Evolutionary conservation across 1,284 basidiomycete genomes (phyloP).

Genomic region (Cryptococcus sp.): DNA sequence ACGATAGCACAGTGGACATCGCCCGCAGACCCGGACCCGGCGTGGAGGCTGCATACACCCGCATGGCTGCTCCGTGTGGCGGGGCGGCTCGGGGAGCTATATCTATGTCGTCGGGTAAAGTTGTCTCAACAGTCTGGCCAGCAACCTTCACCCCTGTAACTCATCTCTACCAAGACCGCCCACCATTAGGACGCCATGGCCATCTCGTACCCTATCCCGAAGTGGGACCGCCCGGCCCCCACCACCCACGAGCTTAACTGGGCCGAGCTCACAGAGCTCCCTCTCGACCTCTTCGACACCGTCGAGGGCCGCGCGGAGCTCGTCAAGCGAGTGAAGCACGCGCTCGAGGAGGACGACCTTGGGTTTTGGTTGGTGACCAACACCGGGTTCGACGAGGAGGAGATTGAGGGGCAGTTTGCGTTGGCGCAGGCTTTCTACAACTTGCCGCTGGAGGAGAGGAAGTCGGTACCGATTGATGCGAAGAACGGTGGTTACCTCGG

Average conservation of each 20-base stretch:
- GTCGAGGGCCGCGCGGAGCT: slow-evolving; percentile 55
- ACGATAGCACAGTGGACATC: too few species aligned
- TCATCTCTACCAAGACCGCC: too few species aligned
- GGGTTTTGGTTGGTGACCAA: slow-evolving; percentile 34
- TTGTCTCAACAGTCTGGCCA: too few species aligned
- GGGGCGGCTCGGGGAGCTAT: too few species aligned
- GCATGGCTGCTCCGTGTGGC: too few species aligned
- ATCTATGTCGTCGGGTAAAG: too few species aligned
- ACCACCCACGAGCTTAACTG: slow-evolving; percentile 52
- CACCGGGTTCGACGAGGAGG: slow-evolving; percentile 28
- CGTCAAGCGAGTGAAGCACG: slow-evolving; percentile 30
- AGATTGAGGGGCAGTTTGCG: slow-evolving; percentile 37
- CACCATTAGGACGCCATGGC: slow-evolving; percentile 10
- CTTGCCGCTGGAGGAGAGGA: slow-evolving; percentile 22
- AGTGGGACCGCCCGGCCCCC: slow-evolving; percentile 30
- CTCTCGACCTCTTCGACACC: slow-evolving; percentile 56
- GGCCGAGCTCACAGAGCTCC: slow-evolving; percentile 63
- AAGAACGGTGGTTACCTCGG: slow-evolving; percentile 31
- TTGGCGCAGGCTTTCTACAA: slow-evolving; percentile 34
- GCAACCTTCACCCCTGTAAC: too few species aligned
- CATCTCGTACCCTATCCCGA: slow-evolving; percentile 24
- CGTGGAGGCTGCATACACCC: too few species aligned
- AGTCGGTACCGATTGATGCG: slow-evolving; percentile 24
- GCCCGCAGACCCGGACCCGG: too few species aligned
- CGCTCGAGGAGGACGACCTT: slow-evolving; percentile 18